These are phyloP conservation scores for Fusarium denticulatum DNA, from an alignment of 2,329 filamentous ascomycete species.

Conservation along the genomic window DNA sequence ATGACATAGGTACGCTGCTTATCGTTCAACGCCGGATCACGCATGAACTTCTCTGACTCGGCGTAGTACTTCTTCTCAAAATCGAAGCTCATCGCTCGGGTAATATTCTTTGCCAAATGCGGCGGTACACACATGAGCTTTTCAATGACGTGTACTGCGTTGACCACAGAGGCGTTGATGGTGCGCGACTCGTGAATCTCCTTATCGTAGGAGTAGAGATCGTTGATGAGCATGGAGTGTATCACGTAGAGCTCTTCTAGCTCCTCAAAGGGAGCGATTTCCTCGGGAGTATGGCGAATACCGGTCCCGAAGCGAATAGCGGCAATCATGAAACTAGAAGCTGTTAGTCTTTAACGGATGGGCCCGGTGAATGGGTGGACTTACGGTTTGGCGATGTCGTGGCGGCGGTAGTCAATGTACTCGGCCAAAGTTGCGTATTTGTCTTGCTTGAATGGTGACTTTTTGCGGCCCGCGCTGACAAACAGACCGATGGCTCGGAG, in stretches of 20 bases:
- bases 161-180: conserved; percentile 3
- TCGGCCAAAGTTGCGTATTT: conserved; percentile 1
- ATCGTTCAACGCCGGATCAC: not conserved
- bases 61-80: conserved; percentile 21
- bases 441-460: conserved; percentile 22
- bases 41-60: conserved; percentile 6
- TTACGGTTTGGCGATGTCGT: conserved; percentile 10
- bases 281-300: not conserved
- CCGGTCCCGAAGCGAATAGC: conserved; percentile 17
- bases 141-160: conserved; percentile 12
- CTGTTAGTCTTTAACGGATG: too few species aligned
- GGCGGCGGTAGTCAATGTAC: conserved; percentile 11
- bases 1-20: not conserved
- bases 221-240: conserved; percentile 12
- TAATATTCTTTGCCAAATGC: conserved; percentile 2
- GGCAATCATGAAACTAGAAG: conserved; percentile 6
- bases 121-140: not conserved
- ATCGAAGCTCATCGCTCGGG: not conserved
- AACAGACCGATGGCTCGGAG: not conserved
- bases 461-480: conserved; percentile 8
- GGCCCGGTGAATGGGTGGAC: not conserved
- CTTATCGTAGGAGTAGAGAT: conserved; percentile 25
- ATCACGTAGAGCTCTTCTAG: conserved; percentile 9
- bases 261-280: conserved; percentile 3
- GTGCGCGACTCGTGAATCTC: conserved; percentile 10